These are phyloP conservation scores for Cryptococcus sp. DNA, from an alignment of 1,284 basidiomycete species.

Conservation along the genomic window DNA sequence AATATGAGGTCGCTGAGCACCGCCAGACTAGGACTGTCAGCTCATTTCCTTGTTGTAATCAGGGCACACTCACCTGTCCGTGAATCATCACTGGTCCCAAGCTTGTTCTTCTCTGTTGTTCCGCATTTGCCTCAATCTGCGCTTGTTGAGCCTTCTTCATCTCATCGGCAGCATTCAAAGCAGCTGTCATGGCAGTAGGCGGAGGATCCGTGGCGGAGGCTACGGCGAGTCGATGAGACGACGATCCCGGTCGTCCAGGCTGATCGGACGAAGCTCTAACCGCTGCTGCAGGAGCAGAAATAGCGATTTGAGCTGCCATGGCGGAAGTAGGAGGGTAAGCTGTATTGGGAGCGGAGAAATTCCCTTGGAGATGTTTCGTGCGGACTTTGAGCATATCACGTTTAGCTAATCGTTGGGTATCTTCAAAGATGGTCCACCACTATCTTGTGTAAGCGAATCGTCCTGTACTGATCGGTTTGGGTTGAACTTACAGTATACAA, in stretches of 20 bases:
- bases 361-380: background rate
- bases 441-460: background rate
- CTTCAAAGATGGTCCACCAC: conserved; percentile 5
- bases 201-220: conserved; percentile 6
- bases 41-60: background rate
- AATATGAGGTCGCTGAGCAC: background rate
- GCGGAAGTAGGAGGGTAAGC: conserved; percentile 8
- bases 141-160: conserved; percentile 13
- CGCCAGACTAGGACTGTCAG: background rate
- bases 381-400: background rate
- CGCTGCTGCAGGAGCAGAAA: conserved; percentile 11
- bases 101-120: background rate
- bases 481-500: background rate
- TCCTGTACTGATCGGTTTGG: no score
- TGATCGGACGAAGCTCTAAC: conserved; percentile 12
- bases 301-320: conserved; percentile 11
- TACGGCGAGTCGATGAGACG: conserved; percentile 1
- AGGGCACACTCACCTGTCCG: background rate
- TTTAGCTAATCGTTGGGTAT: background rate
- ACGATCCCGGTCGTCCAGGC: background rate
- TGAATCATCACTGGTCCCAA: background rate
- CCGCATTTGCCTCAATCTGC: conserved; percentile 6
- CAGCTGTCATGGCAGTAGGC: background rate
- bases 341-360: background rate
- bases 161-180: conserved; percentile 11